Percentiles rank a stretch among this genome's conserved stretches.
phyloP scores from a whole-genome alignment of 345 rosid species.

The Melaleuca alternifolia region DNA sequence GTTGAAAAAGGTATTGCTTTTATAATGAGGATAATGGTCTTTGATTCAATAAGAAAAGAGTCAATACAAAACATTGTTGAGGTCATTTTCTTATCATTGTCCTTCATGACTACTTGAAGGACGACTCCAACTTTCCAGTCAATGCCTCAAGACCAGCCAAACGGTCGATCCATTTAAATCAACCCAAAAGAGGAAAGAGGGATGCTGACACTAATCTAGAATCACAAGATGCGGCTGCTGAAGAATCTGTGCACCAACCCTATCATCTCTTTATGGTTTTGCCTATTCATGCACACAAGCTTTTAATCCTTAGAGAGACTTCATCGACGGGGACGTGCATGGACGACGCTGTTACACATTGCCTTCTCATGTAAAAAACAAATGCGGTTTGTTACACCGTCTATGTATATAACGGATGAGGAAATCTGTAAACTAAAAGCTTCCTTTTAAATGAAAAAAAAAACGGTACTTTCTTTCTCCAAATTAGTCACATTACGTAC shows the following conservation, averaged over 20 bases:
- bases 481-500: background rate
- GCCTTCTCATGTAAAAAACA: too few relatives aligned
- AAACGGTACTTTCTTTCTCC: background rate
- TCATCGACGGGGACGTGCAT: too few relatives aligned
- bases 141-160: background rate
- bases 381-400: too few relatives aligned
- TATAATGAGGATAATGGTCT: too few relatives aligned
- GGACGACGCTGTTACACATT: too few relatives aligned
- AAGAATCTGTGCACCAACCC: too few relatives aligned
- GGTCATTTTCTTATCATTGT: background rate
- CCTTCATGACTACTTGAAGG: background rate
- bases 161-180: background rate
- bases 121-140: background rate
- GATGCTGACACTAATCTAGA: too few relatives aligned
- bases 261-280: too few relatives aligned
- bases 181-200: background rate
- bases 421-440: background rate
- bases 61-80: background rate
- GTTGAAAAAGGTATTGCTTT: background rate
- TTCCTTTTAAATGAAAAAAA: background rate
- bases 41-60: background rate
- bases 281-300: too few relatives aligned
- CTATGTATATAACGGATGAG: background rate
- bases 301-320: constrained; percentile 41
- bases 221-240: too few relatives aligned